phyloP scores from a whole-genome alignment of 78 protist genomes.

The Cavenderia fasciculata region DNA sequence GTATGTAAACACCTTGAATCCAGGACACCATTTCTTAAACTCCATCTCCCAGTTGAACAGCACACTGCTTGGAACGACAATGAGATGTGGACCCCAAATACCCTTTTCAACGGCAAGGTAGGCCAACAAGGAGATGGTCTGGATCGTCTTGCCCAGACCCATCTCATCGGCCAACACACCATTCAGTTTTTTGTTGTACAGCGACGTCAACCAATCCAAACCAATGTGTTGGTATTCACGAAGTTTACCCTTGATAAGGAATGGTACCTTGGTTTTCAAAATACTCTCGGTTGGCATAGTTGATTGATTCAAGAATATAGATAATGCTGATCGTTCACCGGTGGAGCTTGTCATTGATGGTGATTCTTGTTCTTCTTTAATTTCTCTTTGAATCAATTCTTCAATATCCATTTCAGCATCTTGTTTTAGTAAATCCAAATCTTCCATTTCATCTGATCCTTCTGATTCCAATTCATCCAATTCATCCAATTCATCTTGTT shows the following conservation, averaged over 20 bases:
- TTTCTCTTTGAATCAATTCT: background rate
- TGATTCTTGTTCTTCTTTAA: background rate
- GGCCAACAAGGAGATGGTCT: conserved; percentile 95
- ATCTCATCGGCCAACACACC: conserved; percentile 98
- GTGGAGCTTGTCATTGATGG: background rate
- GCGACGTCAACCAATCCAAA: conserved; percentile 92
- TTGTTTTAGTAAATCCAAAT: background rate
- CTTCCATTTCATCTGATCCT: conserved; percentile 13
- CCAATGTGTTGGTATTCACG: conserved; percentile 96
- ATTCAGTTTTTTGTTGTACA: conserved; percentile 91
- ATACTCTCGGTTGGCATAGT: conserved; percentile 77
- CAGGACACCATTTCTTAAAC: conserved; percentile 94
- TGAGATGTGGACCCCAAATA: conserved; percentile 96
- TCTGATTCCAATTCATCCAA: background rate
- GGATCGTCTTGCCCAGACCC: conserved; percentile 96
- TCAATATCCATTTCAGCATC: conserved; percentile 19
- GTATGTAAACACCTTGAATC: conserved; percentile 93
- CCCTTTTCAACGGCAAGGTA: conserved; percentile 89
- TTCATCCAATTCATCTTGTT: conserved; percentile 1
- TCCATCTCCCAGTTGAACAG: conserved; percentile 96
- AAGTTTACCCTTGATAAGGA: conserved; percentile 73
- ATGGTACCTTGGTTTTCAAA: conserved; percentile 87
- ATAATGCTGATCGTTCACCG: conserved; percentile 8
- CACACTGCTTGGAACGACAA: conserved; percentile 93
- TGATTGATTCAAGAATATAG: conserved; percentile 91